Conservation (phyloP, 2,329 filamentous ascomycete genomes). For the Diaporthe citriasiana region DNA sequence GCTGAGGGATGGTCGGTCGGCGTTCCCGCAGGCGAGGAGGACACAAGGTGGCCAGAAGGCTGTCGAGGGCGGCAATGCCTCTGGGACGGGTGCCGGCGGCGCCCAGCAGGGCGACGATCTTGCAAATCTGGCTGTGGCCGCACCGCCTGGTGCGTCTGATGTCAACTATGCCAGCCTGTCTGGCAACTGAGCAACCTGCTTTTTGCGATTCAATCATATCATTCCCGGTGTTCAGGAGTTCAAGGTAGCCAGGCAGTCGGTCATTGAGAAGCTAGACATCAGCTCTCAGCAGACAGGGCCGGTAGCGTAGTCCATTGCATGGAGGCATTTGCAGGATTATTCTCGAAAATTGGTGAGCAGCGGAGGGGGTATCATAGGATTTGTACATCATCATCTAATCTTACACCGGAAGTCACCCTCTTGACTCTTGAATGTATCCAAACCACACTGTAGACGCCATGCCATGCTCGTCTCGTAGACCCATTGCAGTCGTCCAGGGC, state of each 20-base stretch:
- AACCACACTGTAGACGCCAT: background rate
- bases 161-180: conserved; percentile 88
- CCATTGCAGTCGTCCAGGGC: background rate
- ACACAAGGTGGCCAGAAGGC: conserved; percentile 52
- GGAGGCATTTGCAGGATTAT: background rate
- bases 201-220: background rate
- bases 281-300: conserved; percentile 6
- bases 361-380: conserved; percentile 51
- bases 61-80: conserved; percentile 49
- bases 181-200: conserved; percentile 62
- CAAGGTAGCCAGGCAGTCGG: conserved; percentile 38
- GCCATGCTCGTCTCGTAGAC: background rate
- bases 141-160: conserved; percentile 84
- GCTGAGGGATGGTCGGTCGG: conserved; percentile 80
- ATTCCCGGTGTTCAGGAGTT: conserved; percentile 50
- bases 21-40: conserved; percentile 63
- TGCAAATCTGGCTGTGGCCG: conserved; percentile 69
- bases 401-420: conserved; percentile 26
- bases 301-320: conserved; percentile 27
- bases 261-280: conserved; percentile 2
- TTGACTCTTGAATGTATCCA: background rate
- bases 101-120: conserved; percentile 45
- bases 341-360: conserved; percentile 4
- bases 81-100: conserved; percentile 46
- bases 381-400: conserved; percentile 43